These are phyloP conservation scores for Pythium coloratum DNA, from an alignment of 352 stramenopile genomes.

Conservation along the genomic window DNA sequence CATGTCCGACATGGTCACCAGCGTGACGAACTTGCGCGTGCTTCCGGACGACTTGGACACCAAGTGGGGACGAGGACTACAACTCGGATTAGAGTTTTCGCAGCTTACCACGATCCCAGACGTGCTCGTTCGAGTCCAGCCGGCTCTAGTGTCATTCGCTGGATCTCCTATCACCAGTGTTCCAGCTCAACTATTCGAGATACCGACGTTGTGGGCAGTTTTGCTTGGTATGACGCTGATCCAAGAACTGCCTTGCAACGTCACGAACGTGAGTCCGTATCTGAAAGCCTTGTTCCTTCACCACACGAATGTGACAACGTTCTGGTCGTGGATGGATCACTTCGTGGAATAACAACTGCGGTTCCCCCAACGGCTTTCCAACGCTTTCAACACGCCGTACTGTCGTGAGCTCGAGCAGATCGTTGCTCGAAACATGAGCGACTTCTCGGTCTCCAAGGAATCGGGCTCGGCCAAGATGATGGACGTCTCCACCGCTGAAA, in stretches of 20 bases:
- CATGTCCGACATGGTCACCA: too few species aligned
- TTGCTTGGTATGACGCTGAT: neutral
- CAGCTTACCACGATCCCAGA: neutral
- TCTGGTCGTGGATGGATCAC: conserved; percentile 7
- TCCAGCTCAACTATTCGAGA: neutral
- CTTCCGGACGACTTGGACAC: conserved; percentile 5
- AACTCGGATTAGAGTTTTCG: conserved; percentile 1
- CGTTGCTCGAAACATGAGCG: neutral
- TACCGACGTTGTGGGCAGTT: neutral
- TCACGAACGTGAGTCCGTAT: neutral
- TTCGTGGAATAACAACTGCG: neutral
- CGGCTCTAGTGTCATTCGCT: neutral
- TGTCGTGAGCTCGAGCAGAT: conserved; percentile 4
- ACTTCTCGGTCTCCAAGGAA: neutral
- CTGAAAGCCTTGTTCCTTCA: neutral
- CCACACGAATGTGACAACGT: neutral
- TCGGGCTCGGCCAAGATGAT: neutral
- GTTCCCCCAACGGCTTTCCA: neutral
- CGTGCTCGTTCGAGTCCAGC: neutral
- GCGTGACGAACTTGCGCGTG: neutral
- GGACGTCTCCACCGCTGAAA: conserved; percentile 1
- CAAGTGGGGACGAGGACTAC: neutral
- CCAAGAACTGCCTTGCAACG: conserved; percentile 5
- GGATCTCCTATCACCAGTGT: neutral
- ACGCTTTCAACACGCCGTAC: conserved; percentile 2